phyloP scores from a whole-genome alignment of 1,139 yeast species.

The Geotrichum restrictum region DNA sequence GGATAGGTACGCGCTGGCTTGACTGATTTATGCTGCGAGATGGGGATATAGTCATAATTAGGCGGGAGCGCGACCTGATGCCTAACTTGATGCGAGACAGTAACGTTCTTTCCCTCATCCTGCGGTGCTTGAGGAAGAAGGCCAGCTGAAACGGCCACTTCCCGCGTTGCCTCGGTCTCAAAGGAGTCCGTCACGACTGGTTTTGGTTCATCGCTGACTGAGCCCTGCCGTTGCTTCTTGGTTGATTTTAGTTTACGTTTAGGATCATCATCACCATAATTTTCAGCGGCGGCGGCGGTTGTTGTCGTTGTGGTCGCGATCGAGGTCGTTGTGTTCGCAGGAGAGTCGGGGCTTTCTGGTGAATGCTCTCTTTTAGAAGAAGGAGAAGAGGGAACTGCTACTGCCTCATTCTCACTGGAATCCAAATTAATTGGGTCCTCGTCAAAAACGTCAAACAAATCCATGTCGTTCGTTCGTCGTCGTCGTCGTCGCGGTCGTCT shows the following conservation, averaged over 20 bases:
- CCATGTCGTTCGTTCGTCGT: constrained; percentile 15
- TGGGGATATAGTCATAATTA: constrained; percentile 79
- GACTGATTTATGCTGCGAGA: constrained; percentile 65
- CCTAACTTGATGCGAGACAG: constrained; percentile 86
- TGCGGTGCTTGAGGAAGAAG: constrained; percentile 46
- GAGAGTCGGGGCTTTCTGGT: background rate
- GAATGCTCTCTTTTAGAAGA: constrained; percentile 1
- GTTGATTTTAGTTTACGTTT: background rate
- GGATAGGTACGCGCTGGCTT: constrained; percentile 80
- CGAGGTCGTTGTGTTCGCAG: background rate
- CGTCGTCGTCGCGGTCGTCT: no score
- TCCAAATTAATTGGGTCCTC: constrained; percentile 18
- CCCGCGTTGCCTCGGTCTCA: constrained; percentile 87
- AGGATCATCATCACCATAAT: background rate
- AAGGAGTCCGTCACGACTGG: constrained; percentile 86
- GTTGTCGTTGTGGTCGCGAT: no score
- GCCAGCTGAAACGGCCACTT: constrained; percentile 76
- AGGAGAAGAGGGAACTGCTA: constrained; percentile 2
- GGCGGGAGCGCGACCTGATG: constrained; percentile 98
- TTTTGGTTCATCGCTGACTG: constrained; percentile 19
- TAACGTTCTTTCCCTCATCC: constrained; percentile 50
- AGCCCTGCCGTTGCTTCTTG: constrained; percentile 10
- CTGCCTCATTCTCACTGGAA: background rate
- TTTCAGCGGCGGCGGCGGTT: no score
- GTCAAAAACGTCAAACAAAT: constrained; percentile 22